A percentile compares a stretch with the other conserved stretches of the same genome.
Conservation (phyloP, 176 grass and related monocot genomes). For the Oryza glaberrima region DNA sequence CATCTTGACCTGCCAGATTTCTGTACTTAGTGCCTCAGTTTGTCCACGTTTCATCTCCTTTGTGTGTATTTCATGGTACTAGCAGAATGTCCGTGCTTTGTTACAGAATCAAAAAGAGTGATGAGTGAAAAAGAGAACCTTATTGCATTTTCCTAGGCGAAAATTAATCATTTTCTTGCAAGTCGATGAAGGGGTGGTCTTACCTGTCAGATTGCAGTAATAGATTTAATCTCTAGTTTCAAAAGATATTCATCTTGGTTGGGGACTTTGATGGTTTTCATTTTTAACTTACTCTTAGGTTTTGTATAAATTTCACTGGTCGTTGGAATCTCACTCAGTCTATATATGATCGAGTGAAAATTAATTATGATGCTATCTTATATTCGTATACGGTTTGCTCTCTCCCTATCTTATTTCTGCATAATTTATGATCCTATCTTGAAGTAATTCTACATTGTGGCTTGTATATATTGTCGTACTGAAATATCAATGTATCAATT, state of each 20-base stretch:
- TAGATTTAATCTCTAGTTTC: neutral
- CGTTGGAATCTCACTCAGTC: neutral
- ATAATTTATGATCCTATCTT: neutral
- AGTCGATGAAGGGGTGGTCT: too few relatives aligned
- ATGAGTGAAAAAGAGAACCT: too few relatives aligned
- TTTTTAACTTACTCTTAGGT: neutral
- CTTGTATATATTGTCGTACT: slow-evolving; percentile 15
- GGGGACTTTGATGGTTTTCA: neutral
- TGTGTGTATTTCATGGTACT: neutral
- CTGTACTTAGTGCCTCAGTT: neutral
- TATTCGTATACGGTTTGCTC: neutral
- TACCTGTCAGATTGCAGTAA: too few relatives aligned
- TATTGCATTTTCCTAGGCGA: too few relatives aligned
- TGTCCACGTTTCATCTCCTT: neutral
- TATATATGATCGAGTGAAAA: neutral
- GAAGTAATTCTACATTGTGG: neutral
- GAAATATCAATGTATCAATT: neutral
- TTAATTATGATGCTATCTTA: neutral
- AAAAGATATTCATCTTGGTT: neutral
- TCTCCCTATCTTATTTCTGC: neutral
- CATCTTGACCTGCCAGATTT: neutral
- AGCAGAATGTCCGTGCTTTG: too few relatives aligned
- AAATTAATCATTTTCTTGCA: too few relatives aligned
- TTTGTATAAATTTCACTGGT: neutral
- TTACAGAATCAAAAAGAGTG: too few relatives aligned